Base-by-base conservation (phyloP, 1,284 basidiomycete species). In the Pseudozyma thailandica region DNA sequence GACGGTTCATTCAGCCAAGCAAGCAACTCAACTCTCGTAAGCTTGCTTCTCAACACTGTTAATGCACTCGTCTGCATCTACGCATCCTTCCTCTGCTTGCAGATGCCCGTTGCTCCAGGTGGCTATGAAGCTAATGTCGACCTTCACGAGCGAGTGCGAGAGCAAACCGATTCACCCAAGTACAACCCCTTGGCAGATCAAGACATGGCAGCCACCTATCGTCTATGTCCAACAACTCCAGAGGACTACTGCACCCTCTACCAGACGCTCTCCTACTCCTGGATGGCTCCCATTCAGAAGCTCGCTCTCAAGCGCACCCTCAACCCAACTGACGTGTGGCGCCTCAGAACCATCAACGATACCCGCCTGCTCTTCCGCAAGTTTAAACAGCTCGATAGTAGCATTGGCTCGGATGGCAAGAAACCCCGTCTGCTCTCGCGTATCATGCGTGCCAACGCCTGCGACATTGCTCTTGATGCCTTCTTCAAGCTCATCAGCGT, bases 211-310 rank as follows among this genome's bases (percentile, higher is more conserved):
- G 55, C 56, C 9, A 58, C 49, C 10, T 78, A 78, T 44, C 57
- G 52, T 12, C 48, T 57, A 30, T 77, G 74, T 28, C 76, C 76
- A 2, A 78, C 76, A 1, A 75, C 75, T 5, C 76, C 76, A 2
- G 76, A 78, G 42, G 76, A 78, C 44, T 78, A 72, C 38, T 64
- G 59, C 35, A 62, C 54, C 23, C 59, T 78, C 7, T 57, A 58
- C 48, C 50, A 66, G 37, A 62, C 65, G 10, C 50, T 78, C 7
- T 72, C 72, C 1, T 78, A 78, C 44, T 53, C 64, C 9, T 78
- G 76, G 76, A 78, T 78, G 76, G 61, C 62, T 9, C 59, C 58
- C 8, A 74, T 78, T 18, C 74, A 77, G 33, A 49, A 31, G 8
- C 69, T 78, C 8, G 51, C 76, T 2, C 56, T 75, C 5, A 33